A percentile compares a stretch with the other conserved stretches of the same genome.
phyloP scores from a whole-genome alignment of 148 eudicot species.

The Diospyros lotus region DNA sequence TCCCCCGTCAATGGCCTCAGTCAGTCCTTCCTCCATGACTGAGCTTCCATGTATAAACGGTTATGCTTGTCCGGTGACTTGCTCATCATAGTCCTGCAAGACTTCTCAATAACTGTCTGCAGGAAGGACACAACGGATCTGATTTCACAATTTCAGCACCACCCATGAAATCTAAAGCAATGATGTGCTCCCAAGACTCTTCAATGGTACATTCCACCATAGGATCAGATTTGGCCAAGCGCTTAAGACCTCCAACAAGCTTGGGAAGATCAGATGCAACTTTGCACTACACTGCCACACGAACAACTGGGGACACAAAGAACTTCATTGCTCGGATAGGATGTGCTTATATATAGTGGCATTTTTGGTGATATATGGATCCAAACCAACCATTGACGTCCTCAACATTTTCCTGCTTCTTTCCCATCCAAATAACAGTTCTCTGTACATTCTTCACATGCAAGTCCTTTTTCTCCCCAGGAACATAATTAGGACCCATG shows the following conservation, averaged over 20 bases:
- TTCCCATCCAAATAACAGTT: slow-evolving; percentile 20
- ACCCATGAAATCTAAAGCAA: slow-evolving; percentile 78
- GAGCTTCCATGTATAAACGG: slow-evolving; percentile 66
- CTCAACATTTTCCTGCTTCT: slow-evolving; percentile 21
- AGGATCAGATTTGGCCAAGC: slow-evolving; percentile 24
- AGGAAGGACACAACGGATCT: slow-evolving; percentile 76
- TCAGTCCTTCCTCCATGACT: slow-evolving; percentile 60
- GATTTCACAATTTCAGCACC: slow-evolving; percentile 62
- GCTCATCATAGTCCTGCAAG: slow-evolving; percentile 58
- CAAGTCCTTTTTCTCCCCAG: slow-evolving; percentile 15
- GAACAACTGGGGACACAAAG: slow-evolving; percentile 56
- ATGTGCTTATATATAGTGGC: slow-evolving; percentile 24
- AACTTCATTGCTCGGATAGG: slow-evolving; percentile 23
- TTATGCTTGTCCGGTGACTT: slow-evolving; percentile 75
- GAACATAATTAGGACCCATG: slow-evolving; percentile 15
- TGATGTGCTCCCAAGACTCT: slow-evolving; percentile 61
- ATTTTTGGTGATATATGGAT: slow-evolving; percentile 21
- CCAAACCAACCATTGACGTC: slow-evolving; percentile 49
- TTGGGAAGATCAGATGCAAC: slow-evolving; percentile 26
- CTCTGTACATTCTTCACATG: slow-evolving; percentile 17
- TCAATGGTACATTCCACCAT: slow-evolving; percentile 18
- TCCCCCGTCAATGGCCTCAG: slow-evolving; percentile 73
- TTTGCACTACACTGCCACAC: slow-evolving; percentile 25
- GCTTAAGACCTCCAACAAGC: slow-evolving; percentile 26
- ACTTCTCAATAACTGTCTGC: slow-evolving; percentile 61